Evolutionary conservation across 1,139 yeast genomes (phyloP), one percentile per base, ranked within the genome.

Genomic region (Blastobotrys aristatus): DNA sequence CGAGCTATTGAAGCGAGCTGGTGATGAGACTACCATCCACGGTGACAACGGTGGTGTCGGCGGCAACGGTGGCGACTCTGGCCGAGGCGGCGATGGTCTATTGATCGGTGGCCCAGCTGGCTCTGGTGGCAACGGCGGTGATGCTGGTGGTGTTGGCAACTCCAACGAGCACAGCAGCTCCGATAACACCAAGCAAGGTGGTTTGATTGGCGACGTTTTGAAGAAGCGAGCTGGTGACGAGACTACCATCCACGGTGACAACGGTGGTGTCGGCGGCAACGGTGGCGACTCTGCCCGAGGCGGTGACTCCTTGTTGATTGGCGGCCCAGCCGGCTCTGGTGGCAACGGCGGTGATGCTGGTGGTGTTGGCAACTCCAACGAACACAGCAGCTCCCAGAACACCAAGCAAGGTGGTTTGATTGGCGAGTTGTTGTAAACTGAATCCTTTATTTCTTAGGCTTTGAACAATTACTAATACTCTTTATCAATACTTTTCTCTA

Each of bases 21-120:
- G 16, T 30, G 32, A 30, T n/a, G 16, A 30, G 32, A 22, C 27
- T 16, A 8, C 20, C 30, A 22, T 16, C 16, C 40, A 37, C 30
- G 40, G 40, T 37, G 40, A 37, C 30, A 37, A 37, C 18, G 40
- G 40, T 37, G 40, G 40, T 37, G 40, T 37, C 16, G 40, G 40
- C 18, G 40, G 40, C 18, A n/a, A 37, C 18, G 40, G 40, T 24
- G 40, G 40, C 22, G 29, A 8, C 18, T 11, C 30, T 14, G 29
- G 13, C 11, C 40, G 40, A 37, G 40, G 40, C 20, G 40, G 40
- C 17, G 40, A 37, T 17, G 2, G 30, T 5, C 22, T 37, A 17
- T 37, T 37, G 30, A 37, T 37, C 29, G 40, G 40, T 37, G 40
- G 40, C 18, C 17, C 40, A 8, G 16, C 40, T 24, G 40, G 40